Base-by-base conservation (phyloP, 805 yeast species). In the Zygosaccharomyces kombuchaensis region DNA sequence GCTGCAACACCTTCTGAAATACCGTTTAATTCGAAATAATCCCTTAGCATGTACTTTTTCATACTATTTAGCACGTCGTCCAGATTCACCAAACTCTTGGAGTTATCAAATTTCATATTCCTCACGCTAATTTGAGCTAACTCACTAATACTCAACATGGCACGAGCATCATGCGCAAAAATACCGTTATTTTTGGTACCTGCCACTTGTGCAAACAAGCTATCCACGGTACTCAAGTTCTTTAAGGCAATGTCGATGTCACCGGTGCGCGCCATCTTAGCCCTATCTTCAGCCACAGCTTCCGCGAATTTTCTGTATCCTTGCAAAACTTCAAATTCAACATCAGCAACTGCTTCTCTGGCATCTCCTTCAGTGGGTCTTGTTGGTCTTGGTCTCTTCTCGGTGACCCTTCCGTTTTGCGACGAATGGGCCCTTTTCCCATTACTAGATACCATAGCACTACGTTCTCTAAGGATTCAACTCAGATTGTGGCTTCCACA, bases 51-150 rank as follows among this genome's bases (percentile, higher is more conserved):
- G 56, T 64, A 75, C 9, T 54, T 54, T 46, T 66, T 73, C 26
- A 72, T 48, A 19, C 68, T 64, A 21, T 61, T 54, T 6, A 73
- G 49, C 46, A 82, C 76, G 22, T 77, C 80, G 4, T 72, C 68
- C 21, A 76, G 59, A 50, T 72, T 72, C 4, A 84, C 56, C 1
- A 76, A 63, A n/a, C 73, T 69, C 9, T 76, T 80, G 2, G 75
- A 68, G 40, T 75, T 74, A 2, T 83, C 87, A 41, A 83, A 65
- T 43, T 76, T 77, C 52, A 83, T 55, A 62, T 79, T 81, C 40
- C 78, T 71, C 2, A 85, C 79, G 36, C 84, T 84, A 17, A 80
- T 65, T 32, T 82, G 80, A 9, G 87, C 82, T 55, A 82, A 73
- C 46, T 75, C 76, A 30, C 86, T 75, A 9, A 83, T 75, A 48